Evolutionary conservation across 2,329 filamentous ascomycete genomes (phyloP).

Genomic region (Phaeosphaeriaceae sp.): DNA sequence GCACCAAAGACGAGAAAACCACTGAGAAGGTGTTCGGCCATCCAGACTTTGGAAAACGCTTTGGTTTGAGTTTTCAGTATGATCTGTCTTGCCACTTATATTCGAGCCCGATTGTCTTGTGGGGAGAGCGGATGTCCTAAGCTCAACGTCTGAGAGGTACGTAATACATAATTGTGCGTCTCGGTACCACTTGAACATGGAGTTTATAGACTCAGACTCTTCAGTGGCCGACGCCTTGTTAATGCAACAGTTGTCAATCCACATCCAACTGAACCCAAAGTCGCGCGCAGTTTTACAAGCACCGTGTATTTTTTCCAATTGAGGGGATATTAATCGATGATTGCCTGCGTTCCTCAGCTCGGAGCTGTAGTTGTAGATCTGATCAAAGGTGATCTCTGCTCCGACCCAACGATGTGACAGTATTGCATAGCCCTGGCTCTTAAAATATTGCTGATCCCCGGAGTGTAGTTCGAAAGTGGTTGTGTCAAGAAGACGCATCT

Average conservation of each 20-base stretch:
- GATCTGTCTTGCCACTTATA: no score
- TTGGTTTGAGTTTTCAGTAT: not conserved
- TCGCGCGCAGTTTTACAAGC: conserved; percentile 1
- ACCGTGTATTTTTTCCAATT: conserved; percentile 3
- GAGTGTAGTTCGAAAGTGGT: conserved; percentile 1
- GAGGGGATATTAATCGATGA: not conserved
- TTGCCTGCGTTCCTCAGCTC: not conserved
- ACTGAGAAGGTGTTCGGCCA: conserved; percentile 2
- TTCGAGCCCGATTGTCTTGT: not conserved
- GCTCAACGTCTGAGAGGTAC: conserved; percentile 5
- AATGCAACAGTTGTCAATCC: conserved; percentile 6
- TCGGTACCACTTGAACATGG: conserved; percentile 10
- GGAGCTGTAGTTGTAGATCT: not conserved
- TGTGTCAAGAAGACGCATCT: conserved; percentile 5
- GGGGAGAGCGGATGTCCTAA: not conserved
- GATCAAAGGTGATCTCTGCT: not conserved
- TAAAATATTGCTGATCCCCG: conserved; percentile 1
- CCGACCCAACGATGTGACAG: conserved; percentile 3
- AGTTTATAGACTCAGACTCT: conserved; percentile 7
- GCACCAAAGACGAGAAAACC: conserved; percentile 16
- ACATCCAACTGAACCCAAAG: conserved; percentile 1
- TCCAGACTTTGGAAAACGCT: not conserved
- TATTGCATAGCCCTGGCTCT: conserved; percentile 4
- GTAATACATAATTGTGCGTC: conserved; percentile 5
- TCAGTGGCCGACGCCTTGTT: conserved; percentile 4